Evolutionary conservation across 805 yeast species (phyloP).

Genomic region (Hagleromyces aurorensis): DNA sequence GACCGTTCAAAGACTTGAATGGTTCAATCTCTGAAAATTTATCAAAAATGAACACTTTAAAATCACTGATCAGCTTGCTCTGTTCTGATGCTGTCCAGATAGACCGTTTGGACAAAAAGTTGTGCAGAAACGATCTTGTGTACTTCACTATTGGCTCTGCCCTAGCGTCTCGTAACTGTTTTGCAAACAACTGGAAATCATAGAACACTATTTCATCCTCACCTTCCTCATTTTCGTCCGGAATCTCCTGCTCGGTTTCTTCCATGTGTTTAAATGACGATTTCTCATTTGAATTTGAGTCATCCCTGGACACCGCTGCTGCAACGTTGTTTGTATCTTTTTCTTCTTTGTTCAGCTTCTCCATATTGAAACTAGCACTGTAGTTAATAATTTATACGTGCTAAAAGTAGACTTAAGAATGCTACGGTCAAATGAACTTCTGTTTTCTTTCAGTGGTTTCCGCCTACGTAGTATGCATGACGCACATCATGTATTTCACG

Average conservation of each 20-base stretch:
- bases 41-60: slow-evolving; percentile 60
- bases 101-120: slow-evolving; percentile 50
- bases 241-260: background rate
- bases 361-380: background rate
- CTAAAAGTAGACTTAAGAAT: too few species aligned
- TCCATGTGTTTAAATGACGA: too few species aligned
- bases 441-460: too few species aligned
- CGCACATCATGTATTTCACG: too few species aligned
- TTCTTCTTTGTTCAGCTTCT: background rate
- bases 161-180: slow-evolving; percentile 57
- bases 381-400: too few species aligned
- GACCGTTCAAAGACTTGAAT: slow-evolving; percentile 55
- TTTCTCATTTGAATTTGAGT: slow-evolving; percentile 1
- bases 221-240: slow-evolving; percentile 3
- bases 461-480: too few species aligned
- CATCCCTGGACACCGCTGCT: background rate
- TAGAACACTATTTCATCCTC: slow-evolving; percentile 36
- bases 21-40: slow-evolving; percentile 63
- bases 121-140: slow-evolving; percentile 72
- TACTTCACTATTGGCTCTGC: slow-evolving; percentile 90
- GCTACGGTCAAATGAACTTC: too few species aligned
- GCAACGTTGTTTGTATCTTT: background rate
- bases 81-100: slow-evolving; percentile 74
- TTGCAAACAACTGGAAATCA: slow-evolving; percentile 77
- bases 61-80: slow-evolving; percentile 66